A percentile compares a stretch with the other conserved stretches of the same genome.
phyloP scores from a whole-genome alignment of 1,284 basidiomycete species.

The Phenoliferia sp. region DNA sequence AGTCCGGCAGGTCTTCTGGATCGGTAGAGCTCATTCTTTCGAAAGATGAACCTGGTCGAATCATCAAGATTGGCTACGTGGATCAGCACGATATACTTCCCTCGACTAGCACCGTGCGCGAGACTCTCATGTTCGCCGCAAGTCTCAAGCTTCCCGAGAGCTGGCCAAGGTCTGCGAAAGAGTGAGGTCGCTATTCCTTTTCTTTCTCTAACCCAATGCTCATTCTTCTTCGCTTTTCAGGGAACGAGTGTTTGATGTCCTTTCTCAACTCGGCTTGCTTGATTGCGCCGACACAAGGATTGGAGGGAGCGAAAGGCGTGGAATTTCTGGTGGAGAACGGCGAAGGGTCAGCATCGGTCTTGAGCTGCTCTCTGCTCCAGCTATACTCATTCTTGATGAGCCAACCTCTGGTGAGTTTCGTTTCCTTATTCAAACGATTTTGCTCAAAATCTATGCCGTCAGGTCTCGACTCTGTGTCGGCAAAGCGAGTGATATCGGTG shows the following conservation, averaged over 20 bases:
- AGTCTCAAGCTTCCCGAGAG: slow-evolving; percentile 74
- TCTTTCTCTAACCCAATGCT: neutral
- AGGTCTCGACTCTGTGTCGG: slow-evolving; percentile 81
- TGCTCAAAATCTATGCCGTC: slow-evolving; percentile 33
- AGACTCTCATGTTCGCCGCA: slow-evolving; percentile 78
- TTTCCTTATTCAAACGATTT: neutral
- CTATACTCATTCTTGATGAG: slow-evolving; percentile 61
- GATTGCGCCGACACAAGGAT: slow-evolving; percentile 68
- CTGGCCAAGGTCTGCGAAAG: slow-evolving; percentile 62
- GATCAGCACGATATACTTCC: slow-evolving; percentile 53
- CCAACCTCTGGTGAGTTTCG: slow-evolving; percentile 48
- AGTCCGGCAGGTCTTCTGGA: slow-evolving; percentile 65
- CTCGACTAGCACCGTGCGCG: slow-evolving; percentile 55
- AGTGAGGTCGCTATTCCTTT: slow-evolving; percentile 12
- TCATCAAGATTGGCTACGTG: slow-evolving; percentile 2
- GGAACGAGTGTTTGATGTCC: slow-evolving; percentile 60
- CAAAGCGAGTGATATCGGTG: slow-evolving; percentile 68
- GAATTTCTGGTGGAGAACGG: slow-evolving; percentile 64
- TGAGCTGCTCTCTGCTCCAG: slow-evolving; percentile 59
- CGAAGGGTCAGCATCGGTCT: slow-evolving; percentile 60
- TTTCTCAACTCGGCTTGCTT: slow-evolving; percentile 69
- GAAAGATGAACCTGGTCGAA: slow-evolving; percentile 22
- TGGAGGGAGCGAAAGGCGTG: slow-evolving; percentile 58
- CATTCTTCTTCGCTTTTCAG: neutral
- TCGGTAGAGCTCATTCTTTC: slow-evolving; percentile 53